Conservation (phyloP, 2,329 filamentous ascomycete species). For the Fusarium sp. region DNA sequence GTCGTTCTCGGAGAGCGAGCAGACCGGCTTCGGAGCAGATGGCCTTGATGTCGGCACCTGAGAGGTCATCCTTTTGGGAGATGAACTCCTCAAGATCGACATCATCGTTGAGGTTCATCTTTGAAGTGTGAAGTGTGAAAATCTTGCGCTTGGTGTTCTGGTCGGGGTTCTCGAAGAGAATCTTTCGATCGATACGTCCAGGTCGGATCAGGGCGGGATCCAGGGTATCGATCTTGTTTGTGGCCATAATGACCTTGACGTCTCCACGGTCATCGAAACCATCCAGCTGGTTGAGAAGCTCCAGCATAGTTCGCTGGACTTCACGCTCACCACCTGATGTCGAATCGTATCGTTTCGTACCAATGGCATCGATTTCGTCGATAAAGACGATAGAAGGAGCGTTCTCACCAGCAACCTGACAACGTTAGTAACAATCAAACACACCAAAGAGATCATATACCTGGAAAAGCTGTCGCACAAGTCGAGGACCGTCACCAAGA, state of each 20-base stretch:
- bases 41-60: constrained; percentile 97
- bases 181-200: constrained; percentile 98
- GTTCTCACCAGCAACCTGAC: constrained; percentile 89
- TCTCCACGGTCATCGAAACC: constrained; percentile 98
- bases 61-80: constrained; percentile 96
- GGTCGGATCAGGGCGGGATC: constrained; percentile 96
- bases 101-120: constrained; percentile 96
- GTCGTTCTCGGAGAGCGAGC: constrained; percentile 90
- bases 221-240: constrained; percentile 98
- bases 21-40: constrained; percentile 98
- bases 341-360: constrained; percentile 98
- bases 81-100: constrained; percentile 99
- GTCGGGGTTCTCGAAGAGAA: constrained; percentile 74
- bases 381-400: constrained; percentile 98
- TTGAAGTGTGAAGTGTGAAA: constrained; percentile 96
- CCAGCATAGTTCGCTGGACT: constrained; percentile 98
- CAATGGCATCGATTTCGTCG: constrained; percentile 98
- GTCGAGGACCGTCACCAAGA: constrained; percentile 90
- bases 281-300: constrained; percentile 96
- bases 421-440: constrained; percentile 3
- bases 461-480: constrained; percentile 96
- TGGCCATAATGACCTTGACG: constrained; percentile 99
- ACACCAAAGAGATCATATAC: constrained; percentile 50
- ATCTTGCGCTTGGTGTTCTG: constrained; percentile 98
- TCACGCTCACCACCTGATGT: constrained; percentile 97